phyloP scores from a whole-genome alignment of 345 rosid species.

The Pseudoturritis turrita region DNA sequence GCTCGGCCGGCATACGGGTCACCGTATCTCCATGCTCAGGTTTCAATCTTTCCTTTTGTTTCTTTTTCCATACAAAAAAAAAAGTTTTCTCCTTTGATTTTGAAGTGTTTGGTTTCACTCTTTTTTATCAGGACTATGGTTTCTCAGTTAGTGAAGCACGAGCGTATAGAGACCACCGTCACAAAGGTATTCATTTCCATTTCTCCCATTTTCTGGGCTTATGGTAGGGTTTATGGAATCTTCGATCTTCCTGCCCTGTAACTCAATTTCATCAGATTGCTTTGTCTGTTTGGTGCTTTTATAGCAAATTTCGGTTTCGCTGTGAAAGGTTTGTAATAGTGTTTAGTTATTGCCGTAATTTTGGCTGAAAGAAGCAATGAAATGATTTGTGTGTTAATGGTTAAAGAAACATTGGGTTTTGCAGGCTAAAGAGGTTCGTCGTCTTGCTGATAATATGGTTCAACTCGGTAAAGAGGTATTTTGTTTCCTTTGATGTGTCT shows the following conservation, averaged over 20 bases:
- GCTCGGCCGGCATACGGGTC: slow-evolving; percentile 66
- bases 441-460: slow-evolving; percentile 90
- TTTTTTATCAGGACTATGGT: slow-evolving; percentile 70
- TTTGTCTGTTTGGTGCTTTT: background rate
- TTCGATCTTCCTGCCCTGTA: background rate
- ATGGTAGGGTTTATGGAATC: slow-evolving; percentile 24
- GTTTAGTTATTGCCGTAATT: background rate
- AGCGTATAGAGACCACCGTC: slow-evolving; percentile 90
- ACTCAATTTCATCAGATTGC: slow-evolving; percentile 20
- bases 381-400: no score
- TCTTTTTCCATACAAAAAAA: background rate
- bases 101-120: background rate
- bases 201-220: background rate
- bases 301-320: background rate
- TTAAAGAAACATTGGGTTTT: background rate
- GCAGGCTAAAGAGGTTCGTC: slow-evolving; percentile 86
- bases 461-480: slow-evolving; percentile 87
- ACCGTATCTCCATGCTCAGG: slow-evolving; percentile 95
- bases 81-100: background rate
- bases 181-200: slow-evolving; percentile 46
- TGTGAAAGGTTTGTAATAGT: background rate
- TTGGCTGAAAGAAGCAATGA: no score
- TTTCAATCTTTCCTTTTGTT: slow-evolving; percentile 4
- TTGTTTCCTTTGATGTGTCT: background rate
- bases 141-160: slow-evolving; percentile 88